These are phyloP conservation scores for Aspergillus ruber DNA, from an alignment of 2,329 filamentous ascomycete genomes.

Conservation along the genomic window DNA sequence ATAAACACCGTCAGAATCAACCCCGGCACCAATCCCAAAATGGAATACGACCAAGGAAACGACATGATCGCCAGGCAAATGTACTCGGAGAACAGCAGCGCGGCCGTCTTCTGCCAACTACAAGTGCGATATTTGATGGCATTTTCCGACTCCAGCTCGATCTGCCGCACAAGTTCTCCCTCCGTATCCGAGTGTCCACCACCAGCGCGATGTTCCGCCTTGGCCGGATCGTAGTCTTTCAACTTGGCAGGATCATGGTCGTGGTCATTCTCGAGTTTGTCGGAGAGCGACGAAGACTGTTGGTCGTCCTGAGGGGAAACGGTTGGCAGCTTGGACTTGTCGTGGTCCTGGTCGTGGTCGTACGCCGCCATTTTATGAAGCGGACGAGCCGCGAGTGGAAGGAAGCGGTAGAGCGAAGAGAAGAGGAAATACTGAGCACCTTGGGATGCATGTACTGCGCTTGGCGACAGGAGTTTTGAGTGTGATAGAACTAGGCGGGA, in stretches of 20 bases:
- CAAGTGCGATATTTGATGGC: constrained; percentile 89
- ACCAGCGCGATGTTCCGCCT: constrained; percentile 12
- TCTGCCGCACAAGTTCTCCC: constrained; percentile 56
- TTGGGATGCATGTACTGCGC: constrained; percentile 31
- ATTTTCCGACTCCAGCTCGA: constrained; percentile 68
- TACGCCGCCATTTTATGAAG: constrained; percentile 35
- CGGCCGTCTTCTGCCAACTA: constrained; percentile 92
- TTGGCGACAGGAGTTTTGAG: background rate
- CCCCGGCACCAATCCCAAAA: constrained; percentile 79
- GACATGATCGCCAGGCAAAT: constrained; percentile 93
- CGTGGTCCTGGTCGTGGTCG: constrained; percentile 3
- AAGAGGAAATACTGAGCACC: constrained; percentile 15
- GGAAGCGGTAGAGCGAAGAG: constrained; percentile 22
- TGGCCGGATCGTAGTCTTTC: constrained; percentile 26
- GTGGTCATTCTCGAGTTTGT: constrained; percentile 10
- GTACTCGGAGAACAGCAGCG: constrained; percentile 87
- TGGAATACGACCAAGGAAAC: constrained; percentile 86
- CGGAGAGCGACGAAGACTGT: constrained; percentile 14
- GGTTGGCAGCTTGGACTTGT: constrained; percentile 11
- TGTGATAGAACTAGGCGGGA: background rate
- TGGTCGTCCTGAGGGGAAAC: constrained; percentile 9
- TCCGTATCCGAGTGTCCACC: constrained; percentile 30
- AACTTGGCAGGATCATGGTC: constrained; percentile 17
- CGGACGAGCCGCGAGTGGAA: constrained; percentile 30
- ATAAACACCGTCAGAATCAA: constrained; percentile 76